Evolutionary conservation across 192 early-diverging fungal species (phyloP).

Genomic region (Coemansia sp.): DNA sequence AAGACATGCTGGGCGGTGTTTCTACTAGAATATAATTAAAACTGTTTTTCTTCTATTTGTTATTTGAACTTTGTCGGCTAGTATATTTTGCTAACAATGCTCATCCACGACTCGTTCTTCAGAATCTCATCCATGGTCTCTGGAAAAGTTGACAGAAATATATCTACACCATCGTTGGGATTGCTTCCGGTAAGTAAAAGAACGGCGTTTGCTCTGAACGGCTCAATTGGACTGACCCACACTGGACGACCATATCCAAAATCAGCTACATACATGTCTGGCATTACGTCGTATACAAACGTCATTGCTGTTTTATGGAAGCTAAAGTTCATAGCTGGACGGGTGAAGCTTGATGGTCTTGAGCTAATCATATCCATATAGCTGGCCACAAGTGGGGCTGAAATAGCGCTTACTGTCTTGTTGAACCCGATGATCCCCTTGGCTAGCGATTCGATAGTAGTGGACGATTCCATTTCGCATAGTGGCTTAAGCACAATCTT

Average conservation of each 20-base stretch:
- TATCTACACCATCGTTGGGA: slow-evolving; percentile 35
- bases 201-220: slow-evolving; percentile 41
- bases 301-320: slow-evolving; percentile 29
- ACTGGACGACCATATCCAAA: slow-evolving; percentile 41
- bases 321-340: slow-evolving; percentile 28
- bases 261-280: slow-evolving; percentile 45
- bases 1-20: slow-evolving; percentile 57
- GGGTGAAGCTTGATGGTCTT: slow-evolving; percentile 41
- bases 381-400: slow-evolving; percentile 24
- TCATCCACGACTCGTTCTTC: slow-evolving; percentile 45
- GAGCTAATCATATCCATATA: slow-evolving; percentile 31
- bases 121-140: slow-evolving; percentile 45
- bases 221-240: slow-evolving; percentile 51
- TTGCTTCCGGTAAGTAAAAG: slow-evolving; percentile 34
- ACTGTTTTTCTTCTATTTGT: not conserved
- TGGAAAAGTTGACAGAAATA: slow-evolving; percentile 45
- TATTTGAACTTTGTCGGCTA: not conserved
- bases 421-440: slow-evolving; percentile 15
- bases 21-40: slow-evolving; percentile 40
- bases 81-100: slow-evolving; percentile 33
- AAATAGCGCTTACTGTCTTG: slow-evolving; percentile 12
- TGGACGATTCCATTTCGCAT: slow-evolving; percentile 20
- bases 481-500: slow-evolving; percentile 19
- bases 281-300: slow-evolving; percentile 46
- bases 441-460: slow-evolving; percentile 30